Conservation (phyloP, 306 rosid genomes). For the Mucuna pruriens region DNA sequence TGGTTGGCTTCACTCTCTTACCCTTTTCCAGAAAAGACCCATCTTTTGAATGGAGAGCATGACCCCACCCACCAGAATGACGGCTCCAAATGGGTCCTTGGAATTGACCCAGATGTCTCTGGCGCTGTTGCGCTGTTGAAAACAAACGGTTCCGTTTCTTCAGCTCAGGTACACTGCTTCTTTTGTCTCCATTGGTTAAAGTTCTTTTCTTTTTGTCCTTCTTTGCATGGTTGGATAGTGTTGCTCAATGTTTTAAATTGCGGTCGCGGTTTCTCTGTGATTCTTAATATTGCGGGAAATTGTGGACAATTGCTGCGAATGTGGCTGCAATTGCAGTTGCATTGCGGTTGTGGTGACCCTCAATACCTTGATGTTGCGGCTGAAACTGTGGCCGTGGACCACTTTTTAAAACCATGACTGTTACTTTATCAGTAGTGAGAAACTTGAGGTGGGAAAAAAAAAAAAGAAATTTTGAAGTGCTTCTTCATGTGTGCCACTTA, state of each 20-base stretch:
- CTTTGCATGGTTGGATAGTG: not conserved
- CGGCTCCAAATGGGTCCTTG: conserved; percentile 65
- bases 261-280: not conserved
- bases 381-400: not conserved
- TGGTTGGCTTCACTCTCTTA: conserved; percentile 87
- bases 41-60: conserved; percentile 15
- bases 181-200: conserved; percentile 5
- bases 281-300: not conserved
- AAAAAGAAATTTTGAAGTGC: not conserved
- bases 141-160: conserved; percentile 43
- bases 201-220: not conserved
- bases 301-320: not conserved
- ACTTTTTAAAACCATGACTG: no score
- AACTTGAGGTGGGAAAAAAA: not conserved
- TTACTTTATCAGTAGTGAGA: not conserved
- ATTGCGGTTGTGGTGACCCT: not conserved
- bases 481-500: not conserved
- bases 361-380: not conserved
- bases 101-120: conserved; percentile 82
- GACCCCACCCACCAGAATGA: conserved; percentile 26
- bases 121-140: conserved; percentile 86
- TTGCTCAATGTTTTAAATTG: not conserved
- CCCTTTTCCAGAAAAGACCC: conserved; percentile 46
- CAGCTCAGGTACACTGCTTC: conserved; percentile 64
- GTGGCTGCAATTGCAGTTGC: not conserved